Evolutionary conservation across 768 basidiomycete genomes (phyloP).

Genomic region (Cytidiella melzeri): DNA sequence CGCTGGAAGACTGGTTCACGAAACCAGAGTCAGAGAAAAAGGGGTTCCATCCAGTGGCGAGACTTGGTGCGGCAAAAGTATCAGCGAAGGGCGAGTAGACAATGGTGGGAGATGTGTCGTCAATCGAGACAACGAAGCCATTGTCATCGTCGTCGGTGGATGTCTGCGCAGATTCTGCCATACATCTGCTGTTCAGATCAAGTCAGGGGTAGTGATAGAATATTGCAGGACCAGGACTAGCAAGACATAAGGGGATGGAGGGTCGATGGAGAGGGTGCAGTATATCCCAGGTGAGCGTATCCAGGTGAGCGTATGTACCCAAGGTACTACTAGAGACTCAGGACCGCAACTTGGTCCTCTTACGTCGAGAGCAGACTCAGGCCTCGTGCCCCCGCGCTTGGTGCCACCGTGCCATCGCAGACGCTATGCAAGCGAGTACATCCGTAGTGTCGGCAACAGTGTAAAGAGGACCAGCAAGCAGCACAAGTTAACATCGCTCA

Average conservation of each 20-base stretch:
- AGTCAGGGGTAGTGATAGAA: no score
- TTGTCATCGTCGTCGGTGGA: slow-evolving; percentile 12
- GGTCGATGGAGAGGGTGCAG: no score
- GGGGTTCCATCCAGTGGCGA: slow-evolving; percentile 63
- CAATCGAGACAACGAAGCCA: slow-evolving; percentile 39
- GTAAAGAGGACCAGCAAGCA: no score
- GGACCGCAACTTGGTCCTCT: no score
- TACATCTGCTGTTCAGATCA: slow-evolving; percentile 20
- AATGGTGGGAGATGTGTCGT: slow-evolving; percentile 63
- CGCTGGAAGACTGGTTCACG: slow-evolving; percentile 24
- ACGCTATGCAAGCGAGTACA: not conserved
- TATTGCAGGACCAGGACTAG: no score
- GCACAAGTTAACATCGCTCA: no score
- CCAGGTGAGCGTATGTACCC: no score
- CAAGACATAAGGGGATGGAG: no score
- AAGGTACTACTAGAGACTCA: no score
- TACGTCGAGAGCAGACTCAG: no score
- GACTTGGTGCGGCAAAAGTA: slow-evolving; percentile 39
- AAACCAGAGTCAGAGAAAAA: slow-evolving; percentile 50
- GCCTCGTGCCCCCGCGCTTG: not conserved
- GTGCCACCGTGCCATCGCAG: not conserved
- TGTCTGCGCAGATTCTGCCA: slow-evolving; percentile 27
- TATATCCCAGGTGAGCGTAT: no score
- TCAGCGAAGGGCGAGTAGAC: slow-evolving; percentile 56
- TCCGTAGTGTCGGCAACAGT: no score